These are phyloP conservation scores for Plasmodium berghei DNA, from an alignment of 169 alveolate species.

Conservation along the genomic window DNA sequence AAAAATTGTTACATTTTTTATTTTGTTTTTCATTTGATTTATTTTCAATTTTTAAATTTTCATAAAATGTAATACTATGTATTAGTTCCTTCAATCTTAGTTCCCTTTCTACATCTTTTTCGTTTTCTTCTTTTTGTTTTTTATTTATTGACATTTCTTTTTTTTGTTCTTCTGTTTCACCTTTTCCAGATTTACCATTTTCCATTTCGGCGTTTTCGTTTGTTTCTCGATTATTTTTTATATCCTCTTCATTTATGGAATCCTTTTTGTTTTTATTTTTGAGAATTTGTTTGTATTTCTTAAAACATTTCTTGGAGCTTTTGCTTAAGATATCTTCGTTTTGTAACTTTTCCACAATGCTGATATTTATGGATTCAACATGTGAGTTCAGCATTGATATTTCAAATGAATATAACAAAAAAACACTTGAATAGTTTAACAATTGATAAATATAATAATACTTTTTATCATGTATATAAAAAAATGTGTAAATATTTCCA, in stretches of 20 bases:
- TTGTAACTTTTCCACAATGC: constrained; percentile 15
- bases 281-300: not conserved
- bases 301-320: constrained; percentile 7
- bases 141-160: not conserved
- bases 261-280: constrained; percentile 3
- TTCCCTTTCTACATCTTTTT: not conserved
- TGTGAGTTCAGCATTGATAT: constrained; percentile 1
- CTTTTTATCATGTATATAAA: constrained; percentile 18
- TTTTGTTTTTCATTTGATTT: not conserved
- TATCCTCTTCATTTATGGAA: not conserved
- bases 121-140: not conserved
- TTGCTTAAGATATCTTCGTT: not conserved
- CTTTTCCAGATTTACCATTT: not conserved
- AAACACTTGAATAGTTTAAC: constrained; percentile 12
- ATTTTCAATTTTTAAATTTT: not conserved
- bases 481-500: constrained; percentile 19
- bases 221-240: not conserved
- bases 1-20: not conserved
- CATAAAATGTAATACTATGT: not conserved
- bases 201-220: constrained; percentile 12
- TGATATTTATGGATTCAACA: constrained; percentile 35
- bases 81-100: not conserved
- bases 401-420: constrained; percentile 13
- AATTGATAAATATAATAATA: constrained; percentile 31
- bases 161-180: not conserved